phyloP scores from a whole-genome alignment of 345 rosid species.

The Adansonia digitata region DNA sequence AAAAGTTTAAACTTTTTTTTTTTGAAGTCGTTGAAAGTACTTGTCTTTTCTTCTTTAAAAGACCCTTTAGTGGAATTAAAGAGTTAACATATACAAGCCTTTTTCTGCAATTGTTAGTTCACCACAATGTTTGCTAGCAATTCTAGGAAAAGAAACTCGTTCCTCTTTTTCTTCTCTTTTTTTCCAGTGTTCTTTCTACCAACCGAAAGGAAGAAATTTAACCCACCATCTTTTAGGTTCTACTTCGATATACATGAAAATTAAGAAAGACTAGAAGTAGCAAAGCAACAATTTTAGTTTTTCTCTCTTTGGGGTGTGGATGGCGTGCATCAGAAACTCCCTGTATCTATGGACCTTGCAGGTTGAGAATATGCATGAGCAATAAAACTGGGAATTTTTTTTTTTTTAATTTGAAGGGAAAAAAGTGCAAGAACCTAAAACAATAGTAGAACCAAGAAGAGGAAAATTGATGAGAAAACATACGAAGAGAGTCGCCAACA shows the following conservation, averaged over 20 bases:
- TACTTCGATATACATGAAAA: neutral
- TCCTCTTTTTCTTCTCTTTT: too few relatives aligned
- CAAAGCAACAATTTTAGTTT: neutral
- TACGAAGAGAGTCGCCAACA: constrained; percentile 7
- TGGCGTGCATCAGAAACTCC: neutral
- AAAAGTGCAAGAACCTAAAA: neutral
- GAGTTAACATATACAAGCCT: too few relatives aligned
- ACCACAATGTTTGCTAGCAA: neutral
- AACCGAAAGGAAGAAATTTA: neutral
- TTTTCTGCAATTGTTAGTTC: too few relatives aligned
- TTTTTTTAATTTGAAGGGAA: neutral
- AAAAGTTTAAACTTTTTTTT: neutral
- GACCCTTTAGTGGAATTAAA: too few relatives aligned
- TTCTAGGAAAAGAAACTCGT: neutral
- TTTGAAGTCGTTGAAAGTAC: neutral
- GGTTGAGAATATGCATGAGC: neutral
- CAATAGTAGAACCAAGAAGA: neutral
- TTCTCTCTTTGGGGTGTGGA: neutral
- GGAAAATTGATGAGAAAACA: neutral
- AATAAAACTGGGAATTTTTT: neutral
- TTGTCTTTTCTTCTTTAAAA: too few relatives aligned
- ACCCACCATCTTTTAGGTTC: neutral
- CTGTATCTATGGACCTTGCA: neutral
- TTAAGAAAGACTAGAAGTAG: neutral
- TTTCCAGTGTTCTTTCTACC: neutral